Conservation (phyloP, 495 filamentous ascomycete genomes). For the Collariella sp. region DNA sequence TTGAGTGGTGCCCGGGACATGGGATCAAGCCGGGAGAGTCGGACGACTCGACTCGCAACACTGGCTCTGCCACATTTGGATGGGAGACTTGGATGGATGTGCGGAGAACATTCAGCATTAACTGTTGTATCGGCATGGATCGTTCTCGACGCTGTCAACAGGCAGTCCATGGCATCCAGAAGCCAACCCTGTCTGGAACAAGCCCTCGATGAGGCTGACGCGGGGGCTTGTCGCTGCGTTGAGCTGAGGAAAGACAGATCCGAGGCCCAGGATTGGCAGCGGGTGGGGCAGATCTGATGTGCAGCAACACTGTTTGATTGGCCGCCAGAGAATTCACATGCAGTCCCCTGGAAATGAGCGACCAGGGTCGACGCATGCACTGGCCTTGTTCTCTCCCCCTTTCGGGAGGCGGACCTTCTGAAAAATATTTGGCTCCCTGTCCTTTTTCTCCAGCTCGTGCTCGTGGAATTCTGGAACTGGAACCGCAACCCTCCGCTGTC, state of each 20-base stretch:
- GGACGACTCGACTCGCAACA: neutral
- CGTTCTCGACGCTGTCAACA: neutral
- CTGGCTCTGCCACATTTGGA: neutral
- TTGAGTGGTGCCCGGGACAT: neutral
- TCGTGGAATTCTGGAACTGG: no score
- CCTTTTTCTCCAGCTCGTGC: neutral
- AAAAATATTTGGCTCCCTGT: constrained; percentile 16
- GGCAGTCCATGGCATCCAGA: neutral
- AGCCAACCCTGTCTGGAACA: neutral
- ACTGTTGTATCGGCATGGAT: neutral
- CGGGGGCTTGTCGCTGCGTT: no score
- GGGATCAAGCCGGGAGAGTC: neutral
- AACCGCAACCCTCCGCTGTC: constrained; percentile 3
- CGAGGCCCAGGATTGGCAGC: constrained; percentile 7
- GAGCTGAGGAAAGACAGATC: constrained; percentile 1
- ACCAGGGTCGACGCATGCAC: constrained; percentile 12
- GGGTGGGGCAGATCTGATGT: constrained; percentile 6
- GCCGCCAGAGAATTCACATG: constrained; percentile 22
- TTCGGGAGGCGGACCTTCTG: constrained; percentile 5
- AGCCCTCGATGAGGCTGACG: no score
- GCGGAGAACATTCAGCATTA: no score
- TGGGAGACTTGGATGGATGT: no score
- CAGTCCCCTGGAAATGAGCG: constrained; percentile 27
- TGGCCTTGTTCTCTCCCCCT: constrained; percentile 18
- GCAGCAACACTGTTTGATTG: constrained; percentile 12